Evolutionary conservation across 305 asterid genomes (phyloP).

Genomic region (Fraxinus latifolia): DNA sequence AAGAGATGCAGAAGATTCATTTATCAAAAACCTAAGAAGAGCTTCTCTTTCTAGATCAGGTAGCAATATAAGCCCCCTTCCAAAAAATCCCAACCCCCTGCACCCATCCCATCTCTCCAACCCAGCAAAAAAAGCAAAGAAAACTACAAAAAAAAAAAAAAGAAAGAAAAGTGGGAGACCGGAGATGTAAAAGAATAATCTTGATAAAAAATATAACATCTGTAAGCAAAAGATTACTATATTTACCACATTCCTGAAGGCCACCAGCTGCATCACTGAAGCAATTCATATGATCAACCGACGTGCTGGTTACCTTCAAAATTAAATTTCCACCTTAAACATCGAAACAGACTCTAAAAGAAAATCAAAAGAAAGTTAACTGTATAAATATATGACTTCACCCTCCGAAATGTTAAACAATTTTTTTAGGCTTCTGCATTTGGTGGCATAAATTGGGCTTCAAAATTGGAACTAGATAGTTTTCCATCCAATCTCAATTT

Average conservation of each 20-base stretch:
- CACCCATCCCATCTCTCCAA: background rate
- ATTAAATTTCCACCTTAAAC: slow-evolving; percentile 1
- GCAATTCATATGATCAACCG: slow-evolving; percentile 88
- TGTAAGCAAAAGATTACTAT: background rate
- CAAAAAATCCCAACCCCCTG: background rate
- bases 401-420: background rate
- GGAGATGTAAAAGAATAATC: background rate
- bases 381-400: background rate
- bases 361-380: background rate
- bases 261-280: slow-evolving; percentile 88
- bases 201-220: background rate
- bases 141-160: background rate
- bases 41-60: background rate
- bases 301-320: slow-evolving; percentile 65
- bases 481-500: background rate
- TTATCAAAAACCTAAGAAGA: background rate
- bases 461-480: background rate
- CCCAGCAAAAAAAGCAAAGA: background rate
- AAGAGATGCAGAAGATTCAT: background rate
- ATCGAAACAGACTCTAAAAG: background rate
- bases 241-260: slow-evolving; percentile 80
- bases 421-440: background rate
- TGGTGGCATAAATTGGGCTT: background rate
- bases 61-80: background rate
- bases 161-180: too few relatives aligned